Conservation (phyloP, 2,329 filamentous ascomycete species). For the Fusarium sp. region DNA sequence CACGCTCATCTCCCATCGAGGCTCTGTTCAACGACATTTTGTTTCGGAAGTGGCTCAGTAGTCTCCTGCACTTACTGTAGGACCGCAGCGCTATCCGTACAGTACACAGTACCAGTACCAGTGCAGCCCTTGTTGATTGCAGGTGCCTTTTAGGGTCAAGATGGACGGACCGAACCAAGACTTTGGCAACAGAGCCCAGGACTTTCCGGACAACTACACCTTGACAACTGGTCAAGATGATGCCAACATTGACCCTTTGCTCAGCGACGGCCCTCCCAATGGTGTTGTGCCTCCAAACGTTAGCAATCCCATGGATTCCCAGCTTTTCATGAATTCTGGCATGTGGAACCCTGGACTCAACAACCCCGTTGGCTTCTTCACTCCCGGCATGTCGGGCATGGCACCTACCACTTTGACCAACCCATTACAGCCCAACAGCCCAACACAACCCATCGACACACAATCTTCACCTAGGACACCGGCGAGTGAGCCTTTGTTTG, state of each 20-base stretch:
- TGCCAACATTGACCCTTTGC: conserved; percentile 34
- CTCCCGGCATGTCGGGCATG: not conserved
- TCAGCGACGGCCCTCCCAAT: conserved; percentile 3
- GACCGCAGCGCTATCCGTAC: not conserved
- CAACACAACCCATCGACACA: conserved; percentile 3
- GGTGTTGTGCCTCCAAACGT: not conserved
- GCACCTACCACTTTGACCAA: not conserved
- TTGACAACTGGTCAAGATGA: conserved; percentile 1
- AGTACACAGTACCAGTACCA: not conserved
- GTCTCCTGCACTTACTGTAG: not conserved
- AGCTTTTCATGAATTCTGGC: conserved; percentile 3
- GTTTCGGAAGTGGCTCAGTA: not conserved
- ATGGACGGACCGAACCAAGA: conserved; percentile 19
- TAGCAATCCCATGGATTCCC: not conserved
- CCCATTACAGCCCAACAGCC: conserved; percentile 4
- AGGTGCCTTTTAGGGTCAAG: not conserved
- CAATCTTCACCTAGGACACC: conserved; percentile 22
- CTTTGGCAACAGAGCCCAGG: not conserved
- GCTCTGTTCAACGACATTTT: not conserved
- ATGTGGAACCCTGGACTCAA: conserved; percentile 20
- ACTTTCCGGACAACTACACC: not conserved
- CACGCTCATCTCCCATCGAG: conserved; percentile 4
- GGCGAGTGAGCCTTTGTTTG: conserved; percentile 3
- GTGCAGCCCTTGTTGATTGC: not conserved
- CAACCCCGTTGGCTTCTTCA: conserved; percentile 3